Evolutionary conservation across 108 stramenopile genomes (phyloP).

Genomic region (Skeletonema tropicum): DNA sequence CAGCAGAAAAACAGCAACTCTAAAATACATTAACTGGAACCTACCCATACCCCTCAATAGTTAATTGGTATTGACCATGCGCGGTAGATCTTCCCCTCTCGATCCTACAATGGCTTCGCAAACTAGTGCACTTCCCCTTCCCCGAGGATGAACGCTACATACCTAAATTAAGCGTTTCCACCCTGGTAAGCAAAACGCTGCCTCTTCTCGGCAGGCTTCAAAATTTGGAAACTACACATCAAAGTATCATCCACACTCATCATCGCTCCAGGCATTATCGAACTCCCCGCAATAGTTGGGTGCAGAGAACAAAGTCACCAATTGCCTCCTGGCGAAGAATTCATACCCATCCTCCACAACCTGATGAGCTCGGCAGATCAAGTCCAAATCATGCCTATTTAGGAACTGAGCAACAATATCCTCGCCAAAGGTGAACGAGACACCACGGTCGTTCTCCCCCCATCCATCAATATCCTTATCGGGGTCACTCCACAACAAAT

Average conservation of each 20-base stretch:
- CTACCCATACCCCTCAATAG: background rate
- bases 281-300: conserved; percentile 99
- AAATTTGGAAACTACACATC: conserved; percentile 99
- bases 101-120: background rate
- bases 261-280: conserved; percentile 99
- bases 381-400: conserved; percentile 97
- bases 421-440: conserved; percentile 99
- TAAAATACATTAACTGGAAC: conserved; percentile 1
- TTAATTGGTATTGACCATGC: background rate
- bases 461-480: conserved; percentile 99
- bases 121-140: background rate
- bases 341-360: conserved; percentile 99
- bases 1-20: background rate
- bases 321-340: conserved; percentile 98
- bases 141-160: background rate
- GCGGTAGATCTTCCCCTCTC: background rate
- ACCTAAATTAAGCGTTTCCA: conserved; percentile 40
- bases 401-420: conserved; percentile 99
- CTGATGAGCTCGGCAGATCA: conserved; percentile 99
- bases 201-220: conserved; percentile 99
- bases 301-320: conserved; percentile 98
- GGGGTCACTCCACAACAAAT: conserved; percentile 99
- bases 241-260: conserved; percentile 99
- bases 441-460: conserved; percentile 99
- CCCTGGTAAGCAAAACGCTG: conserved; percentile 93